A percentile compares a stretch with the other conserved stretches of the same genome.
Conservation (phyloP, 2,329 filamentous ascomycete genomes). For the Calonectria pseudoreteaudii region DNA sequence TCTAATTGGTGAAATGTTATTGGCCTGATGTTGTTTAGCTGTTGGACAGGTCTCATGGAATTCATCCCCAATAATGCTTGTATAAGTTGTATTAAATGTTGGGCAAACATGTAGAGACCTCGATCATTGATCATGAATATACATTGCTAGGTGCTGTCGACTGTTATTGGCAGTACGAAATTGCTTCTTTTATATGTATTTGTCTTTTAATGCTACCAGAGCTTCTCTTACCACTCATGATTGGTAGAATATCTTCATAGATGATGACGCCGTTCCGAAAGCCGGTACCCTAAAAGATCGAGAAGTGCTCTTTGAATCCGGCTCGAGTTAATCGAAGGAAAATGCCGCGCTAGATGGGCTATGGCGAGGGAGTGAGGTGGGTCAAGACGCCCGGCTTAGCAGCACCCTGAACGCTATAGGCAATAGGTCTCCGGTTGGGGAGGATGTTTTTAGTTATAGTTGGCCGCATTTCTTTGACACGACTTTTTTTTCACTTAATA, state of each 20-base stretch:
- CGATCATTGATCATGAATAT: neutral
- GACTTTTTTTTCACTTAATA: too few relatives aligned
- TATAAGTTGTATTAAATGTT: neutral
- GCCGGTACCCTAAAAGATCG: conserved; percentile 48
- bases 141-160: neutral
- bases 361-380: conserved; percentile 50
- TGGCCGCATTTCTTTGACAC: conserved; percentile 26
- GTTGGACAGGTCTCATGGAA: neutral
- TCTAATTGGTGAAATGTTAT: neutral
- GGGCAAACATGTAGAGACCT: neutral
- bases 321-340: conserved; percentile 35
- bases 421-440: conserved; percentile 41
- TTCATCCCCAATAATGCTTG: neutral
- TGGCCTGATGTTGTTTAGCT: neutral
- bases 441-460: conserved; percentile 44
- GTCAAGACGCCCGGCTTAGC: conserved; percentile 45
- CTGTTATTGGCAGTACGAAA: neutral
- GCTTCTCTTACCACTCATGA: neutral
- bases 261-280: conserved; percentile 41
- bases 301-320: conserved; percentile 42
- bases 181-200: neutral
- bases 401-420: conserved; percentile 43
- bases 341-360: conserved; percentile 49
- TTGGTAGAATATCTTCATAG: neutral
- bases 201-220: neutral